These are phyloP conservation scores for Adansonia gregorii DNA, from an alignment of 441 rosid genomes.

Conservation along the genomic window DNA sequence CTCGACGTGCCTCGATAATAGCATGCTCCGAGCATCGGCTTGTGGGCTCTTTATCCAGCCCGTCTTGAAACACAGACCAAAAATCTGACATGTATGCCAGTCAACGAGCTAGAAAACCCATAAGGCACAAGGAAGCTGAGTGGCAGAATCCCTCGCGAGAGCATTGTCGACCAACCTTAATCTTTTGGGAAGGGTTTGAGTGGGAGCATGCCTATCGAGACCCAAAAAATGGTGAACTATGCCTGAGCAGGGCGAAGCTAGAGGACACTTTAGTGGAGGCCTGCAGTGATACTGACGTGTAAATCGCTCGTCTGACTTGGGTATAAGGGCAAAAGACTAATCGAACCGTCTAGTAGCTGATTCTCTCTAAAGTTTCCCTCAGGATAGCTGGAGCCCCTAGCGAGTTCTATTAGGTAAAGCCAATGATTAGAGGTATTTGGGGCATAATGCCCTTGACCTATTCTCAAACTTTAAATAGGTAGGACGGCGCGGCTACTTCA, in stretches of 20 bases:
- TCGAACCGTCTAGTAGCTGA: neutral
- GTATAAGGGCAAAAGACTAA: neutral
- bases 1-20: too few relatives aligned
- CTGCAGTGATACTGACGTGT: neutral
- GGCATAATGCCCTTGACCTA: too few relatives aligned
- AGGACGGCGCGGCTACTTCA: neutral
- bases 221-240: too few relatives aligned
- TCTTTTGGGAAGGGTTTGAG: too few relatives aligned
- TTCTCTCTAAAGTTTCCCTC: neutral
- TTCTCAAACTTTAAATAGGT: neutral
- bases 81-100: neutral
- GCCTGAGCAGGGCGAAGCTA: too few relatives aligned
- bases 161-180: neutral
- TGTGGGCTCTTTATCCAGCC: too few relatives aligned
- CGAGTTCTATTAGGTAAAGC: too few relatives aligned
- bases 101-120: neutral
- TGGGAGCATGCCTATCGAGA: too few relatives aligned
- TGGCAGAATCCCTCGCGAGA: neutral
- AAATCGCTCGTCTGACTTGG: neutral
- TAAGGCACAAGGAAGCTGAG: neutral
- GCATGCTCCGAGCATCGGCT: too few relatives aligned
- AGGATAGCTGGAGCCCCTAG: neutral
- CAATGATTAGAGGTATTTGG: too few relatives aligned
- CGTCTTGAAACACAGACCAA: neutral
- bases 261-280: too few relatives aligned